Percentiles rank a stretch among this genome's conserved stretches.
Evolutionary conservation across 371 early-diverging fungal genomes (phyloP).

Genomic region (Mortierella sp.): DNA sequence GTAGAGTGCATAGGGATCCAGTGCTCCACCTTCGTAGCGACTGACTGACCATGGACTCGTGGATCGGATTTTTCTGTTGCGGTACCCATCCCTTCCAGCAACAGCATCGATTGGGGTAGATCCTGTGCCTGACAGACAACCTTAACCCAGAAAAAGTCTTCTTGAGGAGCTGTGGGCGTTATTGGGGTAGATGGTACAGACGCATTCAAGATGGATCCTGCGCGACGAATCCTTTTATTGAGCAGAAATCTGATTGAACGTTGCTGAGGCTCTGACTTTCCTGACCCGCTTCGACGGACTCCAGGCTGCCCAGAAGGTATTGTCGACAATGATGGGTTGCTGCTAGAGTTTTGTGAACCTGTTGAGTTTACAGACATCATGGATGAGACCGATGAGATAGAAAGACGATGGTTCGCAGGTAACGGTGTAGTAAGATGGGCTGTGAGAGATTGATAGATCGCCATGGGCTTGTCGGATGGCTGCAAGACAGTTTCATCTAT

Average conservation of each 20-base stretch:
- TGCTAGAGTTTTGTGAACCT: conserved; percentile 26
- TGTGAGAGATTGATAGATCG: conserved; percentile 70
- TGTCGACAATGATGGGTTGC: conserved; percentile 6
- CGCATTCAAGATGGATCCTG: conserved; percentile 21
- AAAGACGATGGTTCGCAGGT: conserved; percentile 59
- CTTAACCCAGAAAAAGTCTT: conserved; percentile 56
- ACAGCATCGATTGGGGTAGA: conserved; percentile 46
- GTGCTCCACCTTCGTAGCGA: conserved; percentile 52
- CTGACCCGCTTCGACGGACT: conserved; percentile 32
- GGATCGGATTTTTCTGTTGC: conserved; percentile 46
- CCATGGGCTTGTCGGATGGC: conserved; percentile 68
- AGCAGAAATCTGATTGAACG: conserved; percentile 66
- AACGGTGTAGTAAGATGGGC: conserved; percentile 72
- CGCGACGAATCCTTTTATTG: conserved; percentile 65
- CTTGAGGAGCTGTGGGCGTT: conserved; percentile 45
- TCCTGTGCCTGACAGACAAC: conserved; percentile 56
- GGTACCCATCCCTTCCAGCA: conserved; percentile 48
- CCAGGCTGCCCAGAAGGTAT: conserved; percentile 2
- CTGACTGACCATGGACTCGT: conserved; percentile 28
- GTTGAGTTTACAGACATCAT: conserved; percentile 49
- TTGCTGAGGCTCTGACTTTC: conserved; percentile 33
- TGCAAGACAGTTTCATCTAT: conserved; percentile 69
- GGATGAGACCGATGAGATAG: conserved; percentile 56
- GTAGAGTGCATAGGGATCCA: conserved; percentile 55
- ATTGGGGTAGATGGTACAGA: conserved; percentile 35